Percentiles rank a stretch among this genome's conserved stretches.
Conservation (phyloP, 192 early-diverging fungal species). For the Geosiphon pyriformis region DNA sequence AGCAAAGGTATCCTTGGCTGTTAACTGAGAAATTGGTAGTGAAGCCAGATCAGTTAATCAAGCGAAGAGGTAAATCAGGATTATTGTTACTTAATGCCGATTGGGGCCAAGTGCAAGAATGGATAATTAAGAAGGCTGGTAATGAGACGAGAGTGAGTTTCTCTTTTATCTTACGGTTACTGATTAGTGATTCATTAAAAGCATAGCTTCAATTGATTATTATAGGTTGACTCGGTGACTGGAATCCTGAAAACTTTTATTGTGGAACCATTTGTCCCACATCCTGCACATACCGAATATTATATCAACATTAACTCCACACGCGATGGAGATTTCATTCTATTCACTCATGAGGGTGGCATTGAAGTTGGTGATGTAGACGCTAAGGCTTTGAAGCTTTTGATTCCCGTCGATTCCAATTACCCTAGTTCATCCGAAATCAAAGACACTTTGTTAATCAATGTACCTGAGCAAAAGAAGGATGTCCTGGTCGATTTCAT, state of each 20-base stretch:
- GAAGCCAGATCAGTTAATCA: conserved; percentile 98
- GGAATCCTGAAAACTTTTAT: conserved; percentile 93
- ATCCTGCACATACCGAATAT: conserved; percentile 89
- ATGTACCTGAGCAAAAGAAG: conserved; percentile 61
- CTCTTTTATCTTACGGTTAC: neutral
- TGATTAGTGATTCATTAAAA: neutral
- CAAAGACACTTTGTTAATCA: conserved; percentile 59
- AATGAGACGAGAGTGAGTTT: conserved; percentile 67
- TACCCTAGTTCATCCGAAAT: conserved; percentile 69
- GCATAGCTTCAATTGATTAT: neutral
- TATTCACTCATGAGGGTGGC: conserved; percentile 98
- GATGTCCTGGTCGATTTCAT: conserved; percentile 87
- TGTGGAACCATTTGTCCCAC: conserved; percentile 91
- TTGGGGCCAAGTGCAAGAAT: conserved; percentile 81
- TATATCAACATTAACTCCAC: conserved; percentile 95
- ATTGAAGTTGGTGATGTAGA: conserved; percentile 99
- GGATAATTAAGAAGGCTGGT: conserved; percentile 89
- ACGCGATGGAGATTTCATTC: conserved; percentile 92
- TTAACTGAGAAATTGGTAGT: conserved; percentile 79
- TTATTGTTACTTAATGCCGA: conserved; percentile 87
- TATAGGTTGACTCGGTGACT: conserved; percentile 73
- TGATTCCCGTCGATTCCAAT: conserved; percentile 71
- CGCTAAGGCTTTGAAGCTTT: conserved; percentile 86
- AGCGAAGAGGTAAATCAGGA: conserved; percentile 95
- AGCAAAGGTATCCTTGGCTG: conserved; percentile 83